These are phyloP conservation scores for Saturnispora gosingensis DNA, from an alignment of 805 yeast species.

Conservation along the genomic window DNA sequence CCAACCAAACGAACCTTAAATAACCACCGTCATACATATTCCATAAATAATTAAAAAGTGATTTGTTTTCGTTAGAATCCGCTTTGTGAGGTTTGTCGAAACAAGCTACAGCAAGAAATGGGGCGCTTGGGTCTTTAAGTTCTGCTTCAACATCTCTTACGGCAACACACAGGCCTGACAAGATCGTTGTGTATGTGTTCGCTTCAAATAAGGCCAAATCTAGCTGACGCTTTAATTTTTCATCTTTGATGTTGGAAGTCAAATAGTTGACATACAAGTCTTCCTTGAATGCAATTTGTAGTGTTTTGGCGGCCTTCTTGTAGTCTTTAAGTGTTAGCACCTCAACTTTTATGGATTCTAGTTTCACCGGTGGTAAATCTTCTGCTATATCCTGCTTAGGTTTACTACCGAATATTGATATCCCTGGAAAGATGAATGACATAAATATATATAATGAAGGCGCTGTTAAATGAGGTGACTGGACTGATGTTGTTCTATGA, in stretches of 20 bases:
- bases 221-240: constrained; percentile 31
- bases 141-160: constrained; percentile 42
- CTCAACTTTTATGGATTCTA: constrained; percentile 19
- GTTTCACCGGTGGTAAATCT: constrained; percentile 7
- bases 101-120: constrained; percentile 46
- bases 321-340: constrained; percentile 34
- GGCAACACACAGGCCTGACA: constrained; percentile 41
- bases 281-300: constrained; percentile 43
- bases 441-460: background rate
- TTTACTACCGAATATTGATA: background rate
- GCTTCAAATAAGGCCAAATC: constrained; percentile 45
- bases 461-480: background rate
- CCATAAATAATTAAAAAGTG: constrained; percentile 28
- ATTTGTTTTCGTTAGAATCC: constrained; percentile 15
- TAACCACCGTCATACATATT: constrained; percentile 28
- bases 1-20: constrained; percentile 27
- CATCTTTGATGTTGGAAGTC: constrained; percentile 32
- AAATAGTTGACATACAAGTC: constrained; percentile 46
- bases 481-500: background rate
- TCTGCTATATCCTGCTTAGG: background rate
- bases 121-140: constrained; percentile 30
- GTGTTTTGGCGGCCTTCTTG: constrained; percentile 45
- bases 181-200: constrained; percentile 41
- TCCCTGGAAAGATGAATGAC: constrained; percentile 3
- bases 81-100: constrained; percentile 31